A percentile compares a stretch with the other conserved stretches of the same genome.
These are phyloP conservation scores for Solanum pennellii DNA, from an alignment of 257 asterid species.

Conservation along the genomic window DNA sequence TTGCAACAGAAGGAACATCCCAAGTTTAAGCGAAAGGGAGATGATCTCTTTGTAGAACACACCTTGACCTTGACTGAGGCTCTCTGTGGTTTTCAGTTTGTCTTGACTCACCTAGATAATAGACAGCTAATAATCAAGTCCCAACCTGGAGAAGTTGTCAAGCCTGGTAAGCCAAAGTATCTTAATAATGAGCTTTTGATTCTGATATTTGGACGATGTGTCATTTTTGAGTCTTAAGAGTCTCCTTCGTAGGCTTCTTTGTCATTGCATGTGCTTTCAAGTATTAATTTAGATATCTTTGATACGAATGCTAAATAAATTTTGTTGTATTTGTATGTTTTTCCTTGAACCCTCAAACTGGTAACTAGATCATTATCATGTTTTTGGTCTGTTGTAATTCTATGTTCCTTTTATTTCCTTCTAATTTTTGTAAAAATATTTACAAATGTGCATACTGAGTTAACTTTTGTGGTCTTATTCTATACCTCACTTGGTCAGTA, in stretches of 20 bases:
- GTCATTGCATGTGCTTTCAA: background rate
- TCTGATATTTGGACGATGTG: background rate
- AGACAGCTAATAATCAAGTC: constrained; percentile 13
- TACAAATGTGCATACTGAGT: background rate
- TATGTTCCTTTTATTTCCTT: background rate
- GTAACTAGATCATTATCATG: background rate
- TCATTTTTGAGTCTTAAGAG: background rate
- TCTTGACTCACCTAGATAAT: constrained; percentile 9
- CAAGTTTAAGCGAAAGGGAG: constrained; percentile 17
- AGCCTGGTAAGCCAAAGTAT: constrained; percentile 7
- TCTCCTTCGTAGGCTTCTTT: background rate
- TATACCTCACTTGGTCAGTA: background rate
- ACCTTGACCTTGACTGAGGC: constrained; percentile 17
- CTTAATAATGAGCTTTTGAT: background rate
- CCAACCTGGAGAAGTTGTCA: constrained; percentile 15
- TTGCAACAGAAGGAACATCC: constrained; percentile 16
- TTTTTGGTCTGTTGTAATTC: background rate
- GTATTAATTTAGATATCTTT: background rate
- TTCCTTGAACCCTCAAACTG: background rate
- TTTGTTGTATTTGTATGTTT: background rate
- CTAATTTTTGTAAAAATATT: background rate
- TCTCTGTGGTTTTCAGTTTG: constrained; percentile 16
- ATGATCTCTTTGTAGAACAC: constrained; percentile 13
- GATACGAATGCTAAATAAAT: background rate
- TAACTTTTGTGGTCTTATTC: background rate